Conservation (phyloP, 2,329 filamentous ascomycete species). For the Zymoseptoria crescenta region DNA sequence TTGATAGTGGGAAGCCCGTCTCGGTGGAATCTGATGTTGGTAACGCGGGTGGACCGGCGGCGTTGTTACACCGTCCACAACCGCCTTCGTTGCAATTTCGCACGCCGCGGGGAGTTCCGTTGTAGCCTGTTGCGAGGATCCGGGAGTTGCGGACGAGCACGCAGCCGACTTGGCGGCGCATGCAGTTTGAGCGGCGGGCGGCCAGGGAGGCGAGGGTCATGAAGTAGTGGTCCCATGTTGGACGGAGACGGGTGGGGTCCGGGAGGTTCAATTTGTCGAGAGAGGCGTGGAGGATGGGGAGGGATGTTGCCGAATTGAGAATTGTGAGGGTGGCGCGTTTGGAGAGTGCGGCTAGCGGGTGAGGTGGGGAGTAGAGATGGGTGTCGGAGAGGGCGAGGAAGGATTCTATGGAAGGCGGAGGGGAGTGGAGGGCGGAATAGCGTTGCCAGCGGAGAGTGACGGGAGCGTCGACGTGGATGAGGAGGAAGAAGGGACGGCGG, state of each 20-base stretch:
- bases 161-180: slow-evolving; percentile 94
- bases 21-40: neutral
- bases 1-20: neutral
- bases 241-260: slow-evolving; percentile 70
- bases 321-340: slow-evolving; percentile 75
- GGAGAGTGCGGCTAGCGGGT: slow-evolving; percentile 67
- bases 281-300: slow-evolving; percentile 63
- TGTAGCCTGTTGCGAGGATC: slow-evolving; percentile 94
- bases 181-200: slow-evolving; percentile 87
- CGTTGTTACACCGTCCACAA: slow-evolving; percentile 73
- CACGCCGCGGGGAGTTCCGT: slow-evolving; percentile 86
- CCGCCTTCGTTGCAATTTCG: slow-evolving; percentile 89
- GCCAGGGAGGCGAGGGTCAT: slow-evolving; percentile 94
- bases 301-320: slow-evolving; percentile 70
- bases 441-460: slow-evolving; percentile 76
- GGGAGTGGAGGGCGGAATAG: slow-evolving; percentile 43
- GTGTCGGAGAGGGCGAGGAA: slow-evolving; percentile 60
- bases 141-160: slow-evolving; percentile 79
- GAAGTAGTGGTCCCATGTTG: slow-evolving; percentile 95
- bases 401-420: slow-evolving; percentile 48
- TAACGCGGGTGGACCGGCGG: slow-evolving; percentile 37
- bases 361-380: slow-evolving; percentile 61
- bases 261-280: slow-evolving; percentile 69
- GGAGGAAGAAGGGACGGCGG: slow-evolving; percentile 82
- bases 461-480: slow-evolving; percentile 86